Base-by-base conservation (phyloP, 306 rosid genomes). In the Cucurbita argyrosperma region DNA sequence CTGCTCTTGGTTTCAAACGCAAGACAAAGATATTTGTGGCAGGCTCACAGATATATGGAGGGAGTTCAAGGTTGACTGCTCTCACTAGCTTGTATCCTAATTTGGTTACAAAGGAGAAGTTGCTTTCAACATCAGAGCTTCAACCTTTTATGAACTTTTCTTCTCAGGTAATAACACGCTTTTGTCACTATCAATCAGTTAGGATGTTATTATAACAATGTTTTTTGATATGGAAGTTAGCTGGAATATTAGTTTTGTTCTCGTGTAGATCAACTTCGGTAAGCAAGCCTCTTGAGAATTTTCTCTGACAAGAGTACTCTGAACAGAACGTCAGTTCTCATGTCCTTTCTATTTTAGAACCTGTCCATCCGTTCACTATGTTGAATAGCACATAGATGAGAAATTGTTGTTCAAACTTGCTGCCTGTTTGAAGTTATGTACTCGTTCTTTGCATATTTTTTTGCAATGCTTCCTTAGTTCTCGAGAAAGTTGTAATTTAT, bases 1-100 rank as follows among this genome's bases (percentile, higher is more conserved):
- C 92, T 71, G 97, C 96, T 64, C 99, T 94, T 77, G 99, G 99
- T 74, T 94, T 94, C 84, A 91, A 83, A 71, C 91, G 96, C 70
- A 87, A 91, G 84, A 88, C 99, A 15, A 86, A 57, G 61, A 47
- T 94, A 79, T 94, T 85, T 72, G 91, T 94, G 55, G 99, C 99
- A 69, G 99, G 99, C 74, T 88, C 97, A 72, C 91, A 94, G 78
- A 82, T 94, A 78, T 91, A 89, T 72, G 99, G 96, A 74, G 99
- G 96, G 52, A 82, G 67, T 63, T 82, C 95, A 61, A 83, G 95
- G 74, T 80, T 94, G 89, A 75, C 71, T 78, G 95, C 96, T 74
- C 82, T 94, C 83, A 94, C 91, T 30, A 89, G 76, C 83, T 79
- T 94, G 87, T 94, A 91, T 77, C 97, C 97, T 55, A 89, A 89